Evolutionary conservation across 2,329 filamentous ascomycete genomes (phyloP).

Genomic region (Aspergillus neotritici): DNA sequence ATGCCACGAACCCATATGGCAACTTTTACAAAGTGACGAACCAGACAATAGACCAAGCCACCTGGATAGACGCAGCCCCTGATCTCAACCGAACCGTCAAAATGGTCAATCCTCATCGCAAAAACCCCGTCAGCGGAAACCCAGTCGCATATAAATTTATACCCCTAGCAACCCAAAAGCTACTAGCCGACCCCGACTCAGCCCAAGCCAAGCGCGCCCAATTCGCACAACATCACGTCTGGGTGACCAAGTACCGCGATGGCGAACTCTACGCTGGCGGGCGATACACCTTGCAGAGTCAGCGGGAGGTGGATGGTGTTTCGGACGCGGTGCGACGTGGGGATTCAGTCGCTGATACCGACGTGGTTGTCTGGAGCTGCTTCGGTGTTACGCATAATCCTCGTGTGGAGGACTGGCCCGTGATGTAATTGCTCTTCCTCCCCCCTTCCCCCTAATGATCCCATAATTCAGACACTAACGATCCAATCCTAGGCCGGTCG

Average conservation of each 20-base stretch:
- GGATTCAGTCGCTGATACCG: constrained; percentile 33
- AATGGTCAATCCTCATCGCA: constrained; percentile 50
- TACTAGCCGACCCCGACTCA: constrained; percentile 50
- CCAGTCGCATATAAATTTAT: constrained; percentile 54
- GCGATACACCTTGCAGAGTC: constrained; percentile 50
- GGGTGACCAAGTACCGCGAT: constrained; percentile 50
- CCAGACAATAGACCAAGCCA: constrained; percentile 44
- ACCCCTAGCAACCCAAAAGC: constrained; percentile 51
- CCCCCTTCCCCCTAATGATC: neutral
- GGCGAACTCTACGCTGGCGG: constrained; percentile 51
- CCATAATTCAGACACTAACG: constrained; percentile 6
- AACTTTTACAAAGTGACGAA: constrained; percentile 47
- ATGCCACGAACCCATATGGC: constrained; percentile 48
- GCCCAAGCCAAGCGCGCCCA: constrained; percentile 49
- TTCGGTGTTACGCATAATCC: constrained; percentile 44
- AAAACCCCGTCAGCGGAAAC: constrained; percentile 50
- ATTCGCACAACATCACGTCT: constrained; percentile 52
- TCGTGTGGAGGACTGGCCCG: constrained; percentile 41
- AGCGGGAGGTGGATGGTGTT: constrained; percentile 34
- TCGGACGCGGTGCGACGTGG: constrained; percentile 30
- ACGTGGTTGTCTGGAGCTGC: constrained; percentile 42
- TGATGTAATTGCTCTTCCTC: constrained; percentile 29
- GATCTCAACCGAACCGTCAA: constrained; percentile 50
- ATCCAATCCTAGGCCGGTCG: constrained; percentile 25
- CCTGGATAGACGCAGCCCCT: constrained; percentile 43